Conservation (phyloP, 495 filamentous ascomycete genomes). For the Pseudevernia furfuracea region DNA sequence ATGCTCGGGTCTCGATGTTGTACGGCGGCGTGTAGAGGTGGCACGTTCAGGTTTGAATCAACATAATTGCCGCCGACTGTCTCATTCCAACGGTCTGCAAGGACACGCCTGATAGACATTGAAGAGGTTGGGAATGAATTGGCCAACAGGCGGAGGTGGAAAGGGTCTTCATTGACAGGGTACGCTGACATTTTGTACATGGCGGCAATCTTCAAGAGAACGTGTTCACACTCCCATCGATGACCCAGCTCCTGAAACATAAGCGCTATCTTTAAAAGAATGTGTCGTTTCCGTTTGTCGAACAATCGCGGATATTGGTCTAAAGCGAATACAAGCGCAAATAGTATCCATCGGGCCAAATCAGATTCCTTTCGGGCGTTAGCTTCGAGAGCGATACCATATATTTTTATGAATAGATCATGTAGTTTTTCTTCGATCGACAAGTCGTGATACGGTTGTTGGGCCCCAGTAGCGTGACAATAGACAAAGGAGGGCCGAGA, state of each 20-base stretch:
- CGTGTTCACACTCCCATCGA: background rate
- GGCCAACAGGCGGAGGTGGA: background rate
- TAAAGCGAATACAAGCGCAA: background rate
- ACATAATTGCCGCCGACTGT: background rate
- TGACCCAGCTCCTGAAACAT: background rate
- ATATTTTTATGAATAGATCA: background rate
- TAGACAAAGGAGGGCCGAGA: background rate
- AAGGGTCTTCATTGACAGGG: background rate
- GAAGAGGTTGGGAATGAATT: background rate
- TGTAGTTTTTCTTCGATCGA: constrained; percentile 1
- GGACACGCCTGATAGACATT: background rate
- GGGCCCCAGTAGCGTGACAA: background rate
- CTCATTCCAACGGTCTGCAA: background rate
- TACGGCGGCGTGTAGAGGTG: constrained; percentile 1
- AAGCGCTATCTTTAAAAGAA: background rate
- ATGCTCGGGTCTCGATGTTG: background rate
- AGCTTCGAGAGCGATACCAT: background rate
- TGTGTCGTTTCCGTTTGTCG: background rate
- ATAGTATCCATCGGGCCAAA: background rate
- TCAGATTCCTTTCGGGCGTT: background rate
- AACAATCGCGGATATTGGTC: background rate
- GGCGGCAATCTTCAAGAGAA: background rate
- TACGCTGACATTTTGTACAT: background rate
- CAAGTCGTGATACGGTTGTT: background rate
- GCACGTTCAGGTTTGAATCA: background rate